Evolutionary conservation across 192 early-diverging fungal genomes (phyloP).

Genomic region (Linnemannia elongata): DNA sequence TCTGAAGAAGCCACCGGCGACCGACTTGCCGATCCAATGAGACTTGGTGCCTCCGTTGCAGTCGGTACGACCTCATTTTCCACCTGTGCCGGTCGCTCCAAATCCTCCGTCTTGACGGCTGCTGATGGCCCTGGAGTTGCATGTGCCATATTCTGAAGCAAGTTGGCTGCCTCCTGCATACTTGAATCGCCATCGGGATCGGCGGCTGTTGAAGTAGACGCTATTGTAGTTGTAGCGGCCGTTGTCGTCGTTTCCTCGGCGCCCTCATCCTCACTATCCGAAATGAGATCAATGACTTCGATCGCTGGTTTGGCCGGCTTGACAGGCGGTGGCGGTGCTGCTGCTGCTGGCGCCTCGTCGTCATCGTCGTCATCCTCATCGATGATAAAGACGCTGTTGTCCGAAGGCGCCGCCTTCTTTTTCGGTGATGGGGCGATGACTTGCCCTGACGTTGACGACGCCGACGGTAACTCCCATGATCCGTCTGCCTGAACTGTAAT

Average conservation of each 20-base stretch:
- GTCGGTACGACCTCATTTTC: background rate
- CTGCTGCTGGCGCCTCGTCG: conserved; percentile 12
- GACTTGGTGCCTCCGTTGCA: conserved; percentile 25
- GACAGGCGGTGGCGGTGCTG: background rate
- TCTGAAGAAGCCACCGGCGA: conserved; percentile 38
- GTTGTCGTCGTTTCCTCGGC: background rate
- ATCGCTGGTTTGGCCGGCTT: conserved; percentile 56
- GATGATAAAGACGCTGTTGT: conserved; percentile 39
- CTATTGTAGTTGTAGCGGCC: background rate
- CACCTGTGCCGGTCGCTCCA: conserved; percentile 26
- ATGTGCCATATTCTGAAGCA: conserved; percentile 38
- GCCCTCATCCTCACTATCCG: conserved; percentile 63
- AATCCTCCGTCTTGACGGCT: conserved; percentile 45
- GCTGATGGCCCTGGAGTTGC: conserved; percentile 3
- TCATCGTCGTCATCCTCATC: conserved; percentile 53
- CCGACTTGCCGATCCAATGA: conserved; percentile 17
- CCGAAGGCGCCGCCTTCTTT: conserved; percentile 14
- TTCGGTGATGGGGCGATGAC: conserved; percentile 19
- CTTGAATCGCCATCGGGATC: conserved; percentile 31
- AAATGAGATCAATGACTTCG: conserved; percentile 77
- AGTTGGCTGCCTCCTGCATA: conserved; percentile 39
- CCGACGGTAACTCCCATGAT: conserved; percentile 46
- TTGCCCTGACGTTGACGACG: conserved; percentile 13
- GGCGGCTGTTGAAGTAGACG: background rate
- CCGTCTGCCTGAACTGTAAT: conserved; percentile 63